Evolutionary conservation across 768 basidiomycete genomes (phyloP).

Genomic region (Termitomyces sp.): DNA sequence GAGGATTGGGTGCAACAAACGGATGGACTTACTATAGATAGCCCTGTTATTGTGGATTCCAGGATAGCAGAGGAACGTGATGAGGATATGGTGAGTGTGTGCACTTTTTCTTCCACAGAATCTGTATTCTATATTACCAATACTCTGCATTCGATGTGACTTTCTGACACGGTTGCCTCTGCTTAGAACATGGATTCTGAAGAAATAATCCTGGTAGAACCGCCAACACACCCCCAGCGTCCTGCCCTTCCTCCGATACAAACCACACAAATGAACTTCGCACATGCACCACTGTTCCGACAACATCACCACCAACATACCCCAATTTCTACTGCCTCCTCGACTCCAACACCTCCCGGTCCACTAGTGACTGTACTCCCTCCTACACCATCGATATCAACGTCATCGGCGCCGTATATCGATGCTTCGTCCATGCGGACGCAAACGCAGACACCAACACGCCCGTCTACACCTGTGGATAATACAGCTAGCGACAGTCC

Average conservation of each 20-base stretch:
- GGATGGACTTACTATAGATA: constrained; percentile 61
- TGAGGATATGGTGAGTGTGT: constrained; percentile 55
- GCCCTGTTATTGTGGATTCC: constrained; percentile 30
- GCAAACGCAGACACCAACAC: not conserved
- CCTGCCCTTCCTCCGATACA: constrained; percentile 10
- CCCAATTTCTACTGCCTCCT: constrained; percentile 7
- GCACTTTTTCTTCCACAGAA: constrained; percentile 13
- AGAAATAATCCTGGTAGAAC: constrained; percentile 4
- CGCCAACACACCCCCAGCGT: not conserved
- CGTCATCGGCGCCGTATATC: constrained; percentile 16
- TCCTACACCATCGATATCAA: constrained; percentile 23
- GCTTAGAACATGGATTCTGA: constrained; percentile 27
- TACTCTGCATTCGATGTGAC: too few species aligned
- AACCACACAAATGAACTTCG: constrained; percentile 4
- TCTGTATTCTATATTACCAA: not conserved
- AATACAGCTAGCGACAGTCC: not conserved
- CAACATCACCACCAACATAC: constrained; percentile 7
- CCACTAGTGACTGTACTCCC: constrained; percentile 25
- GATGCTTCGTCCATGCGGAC: constrained; percentile 9
- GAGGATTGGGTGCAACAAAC: constrained; percentile 80
- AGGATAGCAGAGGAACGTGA: constrained; percentile 23
- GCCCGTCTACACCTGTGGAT: constrained; percentile 11
- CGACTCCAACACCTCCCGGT: constrained; percentile 1
- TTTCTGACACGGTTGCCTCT: not conserved
- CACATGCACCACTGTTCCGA: constrained; percentile 2